Percentiles rank a stretch among this genome's conserved stretches.
Evolutionary conservation across 2,329 filamentous ascomycete species (phyloP).

Genomic region (Stagonosporopsis rhizophila): DNA sequence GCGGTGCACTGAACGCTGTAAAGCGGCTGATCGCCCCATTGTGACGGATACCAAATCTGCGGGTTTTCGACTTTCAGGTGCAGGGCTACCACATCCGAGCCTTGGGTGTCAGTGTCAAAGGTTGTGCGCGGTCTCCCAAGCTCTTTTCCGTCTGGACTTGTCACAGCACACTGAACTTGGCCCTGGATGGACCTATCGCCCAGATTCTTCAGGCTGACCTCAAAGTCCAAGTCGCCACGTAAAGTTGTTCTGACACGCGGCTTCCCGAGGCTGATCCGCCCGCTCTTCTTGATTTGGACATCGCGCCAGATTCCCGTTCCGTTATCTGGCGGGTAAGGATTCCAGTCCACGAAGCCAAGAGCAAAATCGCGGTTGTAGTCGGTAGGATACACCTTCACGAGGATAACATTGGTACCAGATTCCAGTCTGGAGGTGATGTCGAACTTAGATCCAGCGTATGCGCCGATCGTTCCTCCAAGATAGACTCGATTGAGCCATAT

Average conservation of each 20-base stretch:
- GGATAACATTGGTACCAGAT: constrained; percentile 57
- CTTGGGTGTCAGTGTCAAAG: constrained; percentile 19
- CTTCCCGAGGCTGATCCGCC: constrained; percentile 50
- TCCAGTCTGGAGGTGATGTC: constrained; percentile 59
- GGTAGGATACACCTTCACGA: constrained; percentile 64
- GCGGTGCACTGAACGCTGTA: constrained; percentile 51
- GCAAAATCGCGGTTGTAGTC: constrained; percentile 67
- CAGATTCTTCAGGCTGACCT: constrained; percentile 33
- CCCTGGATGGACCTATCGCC: constrained; percentile 3
- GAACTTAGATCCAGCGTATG: constrained; percentile 64
- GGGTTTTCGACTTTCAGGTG: constrained; percentile 52
- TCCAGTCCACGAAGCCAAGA: constrained; percentile 69
- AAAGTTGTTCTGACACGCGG: constrained; percentile 37
- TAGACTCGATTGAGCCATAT: constrained; percentile 65
- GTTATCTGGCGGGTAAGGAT: constrained; percentile 67
- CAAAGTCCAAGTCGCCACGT: constrained; percentile 28
- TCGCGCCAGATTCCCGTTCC: constrained; percentile 70
- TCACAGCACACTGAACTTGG: constrained; percentile 16
- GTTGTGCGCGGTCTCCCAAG: constrained; percentile 12
- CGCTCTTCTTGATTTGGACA: constrained; percentile 63
- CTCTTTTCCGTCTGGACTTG: constrained; percentile 18
- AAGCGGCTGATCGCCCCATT: constrained; percentile 65
- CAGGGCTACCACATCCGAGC: constrained; percentile 52
- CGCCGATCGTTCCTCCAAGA: constrained; percentile 60
- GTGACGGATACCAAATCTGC: constrained; percentile 67